phyloP scores from a whole-genome alignment of 345 rosid genomes.

The Brassica cretica region DNA sequence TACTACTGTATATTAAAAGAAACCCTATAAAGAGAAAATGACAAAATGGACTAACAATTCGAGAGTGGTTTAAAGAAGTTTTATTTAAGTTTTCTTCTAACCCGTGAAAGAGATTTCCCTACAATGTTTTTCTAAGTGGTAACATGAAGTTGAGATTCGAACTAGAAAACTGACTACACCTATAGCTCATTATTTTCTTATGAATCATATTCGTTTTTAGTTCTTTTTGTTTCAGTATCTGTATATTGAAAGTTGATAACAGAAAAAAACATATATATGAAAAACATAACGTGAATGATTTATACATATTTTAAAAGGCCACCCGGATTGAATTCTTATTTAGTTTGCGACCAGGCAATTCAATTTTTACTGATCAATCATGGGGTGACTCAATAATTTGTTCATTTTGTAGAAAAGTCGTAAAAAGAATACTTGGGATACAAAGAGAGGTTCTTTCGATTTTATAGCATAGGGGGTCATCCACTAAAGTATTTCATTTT shows the following conservation, averaged over 20 bases:
- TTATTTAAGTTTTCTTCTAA: background rate
- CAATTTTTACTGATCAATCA: background rate
- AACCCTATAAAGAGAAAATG: background rate
- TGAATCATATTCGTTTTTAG: background rate
- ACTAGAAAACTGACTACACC: background rate
- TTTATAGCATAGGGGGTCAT: constrained; percentile 26
- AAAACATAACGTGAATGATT: background rate
- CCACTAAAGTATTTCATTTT: constrained; percentile 18
- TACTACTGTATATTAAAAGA: background rate
- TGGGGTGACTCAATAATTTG: background rate
- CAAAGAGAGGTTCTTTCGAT: constrained; percentile 10
- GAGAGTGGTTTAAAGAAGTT: background rate
- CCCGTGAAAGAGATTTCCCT: no score
- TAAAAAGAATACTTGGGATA: constrained; percentile 1
- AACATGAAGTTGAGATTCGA: background rate
- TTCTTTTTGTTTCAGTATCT: background rate
- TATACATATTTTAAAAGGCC: background rate
- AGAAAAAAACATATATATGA: background rate
- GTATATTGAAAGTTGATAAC: background rate
- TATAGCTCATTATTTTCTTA: background rate
- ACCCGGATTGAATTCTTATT: background rate
- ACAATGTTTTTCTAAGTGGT: background rate
- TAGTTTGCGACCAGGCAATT: background rate
- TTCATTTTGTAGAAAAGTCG: background rate
- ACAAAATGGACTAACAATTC: background rate